Percentiles rank a stretch among this genome's conserved stretches.
Evolutionary conservation across 352 stramenopile species (phyloP).

Genomic region (Blastocystis sp.): DNA sequence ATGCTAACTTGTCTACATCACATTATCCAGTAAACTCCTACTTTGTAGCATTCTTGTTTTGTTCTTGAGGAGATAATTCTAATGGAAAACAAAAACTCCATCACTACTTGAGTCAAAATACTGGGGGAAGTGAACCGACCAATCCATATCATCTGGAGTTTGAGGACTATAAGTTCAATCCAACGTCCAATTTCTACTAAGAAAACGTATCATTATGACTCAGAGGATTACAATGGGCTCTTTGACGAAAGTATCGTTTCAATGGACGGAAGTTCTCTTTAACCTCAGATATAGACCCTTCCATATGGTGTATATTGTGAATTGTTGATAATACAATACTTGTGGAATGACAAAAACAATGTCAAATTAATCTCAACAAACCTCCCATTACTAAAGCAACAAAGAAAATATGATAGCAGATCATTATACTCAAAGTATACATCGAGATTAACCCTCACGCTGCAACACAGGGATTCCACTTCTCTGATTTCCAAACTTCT

Average conservation of each 20-base stretch:
- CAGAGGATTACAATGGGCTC: constrained; percentile 90
- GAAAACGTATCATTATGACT: constrained; percentile 89
- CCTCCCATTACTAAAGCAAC: too few relatives aligned
- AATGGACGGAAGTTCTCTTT: constrained; percentile 68
- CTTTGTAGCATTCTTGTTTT: constrained; percentile 20
- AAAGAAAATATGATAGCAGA: too few relatives aligned
- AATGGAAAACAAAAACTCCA: background rate
- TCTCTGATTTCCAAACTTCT: constrained; percentile 9
- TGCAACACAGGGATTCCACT: constrained; percentile 44
- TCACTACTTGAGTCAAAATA: constrained; percentile 60
- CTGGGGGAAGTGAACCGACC: constrained; percentile 82
- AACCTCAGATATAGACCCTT: too few relatives aligned
- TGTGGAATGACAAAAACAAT: too few relatives aligned
- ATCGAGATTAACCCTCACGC: background rate
- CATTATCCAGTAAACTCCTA: background rate
- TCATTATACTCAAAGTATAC: too few relatives aligned
- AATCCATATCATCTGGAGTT: constrained; percentile 80
- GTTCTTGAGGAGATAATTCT: constrained; percentile 16
- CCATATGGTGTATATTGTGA: too few relatives aligned
- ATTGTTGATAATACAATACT: too few relatives aligned
- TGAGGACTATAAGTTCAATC: constrained; percentile 69
- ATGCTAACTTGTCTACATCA: constrained; percentile 78
- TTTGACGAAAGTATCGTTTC: constrained; percentile 90
- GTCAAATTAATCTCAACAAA: too few relatives aligned
- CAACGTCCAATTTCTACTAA: constrained; percentile 68